Conservation (phyloP, 306 rosid species). For the Sicyos baderoa region DNA sequence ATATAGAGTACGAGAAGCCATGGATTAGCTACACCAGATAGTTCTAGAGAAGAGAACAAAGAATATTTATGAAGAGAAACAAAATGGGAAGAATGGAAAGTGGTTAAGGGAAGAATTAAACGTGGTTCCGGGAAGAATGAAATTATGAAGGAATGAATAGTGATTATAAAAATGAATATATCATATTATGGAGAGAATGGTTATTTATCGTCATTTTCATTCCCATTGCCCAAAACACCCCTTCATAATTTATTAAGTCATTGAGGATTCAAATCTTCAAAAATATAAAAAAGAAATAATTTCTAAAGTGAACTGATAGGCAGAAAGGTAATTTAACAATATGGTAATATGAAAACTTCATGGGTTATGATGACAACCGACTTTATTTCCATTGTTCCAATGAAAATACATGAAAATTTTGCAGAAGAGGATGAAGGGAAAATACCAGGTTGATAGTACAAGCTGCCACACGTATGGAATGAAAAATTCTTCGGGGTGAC, state of each 20-base stretch:
- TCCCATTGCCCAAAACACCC: too few species aligned
- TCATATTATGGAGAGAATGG: too few species aligned
- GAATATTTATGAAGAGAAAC: too few species aligned
- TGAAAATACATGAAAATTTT: neutral
- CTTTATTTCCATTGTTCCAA: neutral
- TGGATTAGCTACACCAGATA: neutral
- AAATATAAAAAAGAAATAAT: neutral
- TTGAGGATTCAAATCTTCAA: neutral
- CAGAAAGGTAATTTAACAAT: too few species aligned
- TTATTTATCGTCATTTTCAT: too few species aligned
- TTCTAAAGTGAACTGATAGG: neutral
- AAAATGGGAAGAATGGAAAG: too few species aligned
- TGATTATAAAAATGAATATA: too few species aligned
- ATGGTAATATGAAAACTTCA: neutral
- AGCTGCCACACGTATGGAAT: constrained; percentile 96
- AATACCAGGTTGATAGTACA: constrained; percentile 75
- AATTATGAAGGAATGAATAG: too few species aligned
- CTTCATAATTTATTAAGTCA: neutral
- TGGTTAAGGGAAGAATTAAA: too few species aligned
- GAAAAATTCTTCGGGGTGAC: constrained; percentile 94
- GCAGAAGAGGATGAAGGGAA: constrained; percentile 21
- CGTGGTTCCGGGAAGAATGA: too few species aligned
- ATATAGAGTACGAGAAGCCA: neutral
- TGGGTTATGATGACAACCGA: neutral
- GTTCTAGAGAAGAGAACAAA: neutral